Conservation (phyloP, 148 eudicot genomes). For the Camellia lanceoleosa region DNA sequence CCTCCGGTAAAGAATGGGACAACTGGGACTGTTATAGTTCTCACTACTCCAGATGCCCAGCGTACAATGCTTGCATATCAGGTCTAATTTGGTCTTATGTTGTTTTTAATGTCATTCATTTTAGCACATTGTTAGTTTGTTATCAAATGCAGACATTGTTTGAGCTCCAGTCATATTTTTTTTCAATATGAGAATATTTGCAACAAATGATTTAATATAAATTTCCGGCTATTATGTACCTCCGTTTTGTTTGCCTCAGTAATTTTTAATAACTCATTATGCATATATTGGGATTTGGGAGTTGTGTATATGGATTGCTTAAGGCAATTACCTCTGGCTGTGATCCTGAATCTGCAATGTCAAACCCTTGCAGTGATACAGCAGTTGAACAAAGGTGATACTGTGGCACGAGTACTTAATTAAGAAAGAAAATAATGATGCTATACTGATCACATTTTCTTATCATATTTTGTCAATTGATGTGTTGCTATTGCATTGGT, state of each 20-base stretch:
- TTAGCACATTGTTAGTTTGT: background rate
- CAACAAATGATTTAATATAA: too few species aligned
- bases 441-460: too few species aligned
- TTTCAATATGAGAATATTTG: too few species aligned
- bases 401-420: background rate
- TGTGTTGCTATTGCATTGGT: too few species aligned
- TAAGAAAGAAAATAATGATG: too few species aligned
- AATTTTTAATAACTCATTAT: background rate
- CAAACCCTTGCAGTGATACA: background rate
- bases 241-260: background rate
- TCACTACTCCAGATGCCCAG: conserved; percentile 97
- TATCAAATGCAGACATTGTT: background rate
- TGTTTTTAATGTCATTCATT: conserved; percentile 3
- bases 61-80: conserved; percentile 99
- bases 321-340: background rate
- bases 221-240: background rate
- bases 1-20: conserved; percentile 91
- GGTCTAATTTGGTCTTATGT: conserved; percentile 33
- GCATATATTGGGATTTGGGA: background rate
- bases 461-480: too few species aligned
- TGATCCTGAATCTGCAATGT: background rate
- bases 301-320: background rate
- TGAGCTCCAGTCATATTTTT: too few species aligned
- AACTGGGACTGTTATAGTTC: conserved; percentile 95
- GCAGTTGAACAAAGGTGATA: background rate